Evolutionary conservation across 768 basidiomycete genomes (phyloP), one percentile per base, ranked within the genome.

Genomic region (Mycena filopes): DNA sequence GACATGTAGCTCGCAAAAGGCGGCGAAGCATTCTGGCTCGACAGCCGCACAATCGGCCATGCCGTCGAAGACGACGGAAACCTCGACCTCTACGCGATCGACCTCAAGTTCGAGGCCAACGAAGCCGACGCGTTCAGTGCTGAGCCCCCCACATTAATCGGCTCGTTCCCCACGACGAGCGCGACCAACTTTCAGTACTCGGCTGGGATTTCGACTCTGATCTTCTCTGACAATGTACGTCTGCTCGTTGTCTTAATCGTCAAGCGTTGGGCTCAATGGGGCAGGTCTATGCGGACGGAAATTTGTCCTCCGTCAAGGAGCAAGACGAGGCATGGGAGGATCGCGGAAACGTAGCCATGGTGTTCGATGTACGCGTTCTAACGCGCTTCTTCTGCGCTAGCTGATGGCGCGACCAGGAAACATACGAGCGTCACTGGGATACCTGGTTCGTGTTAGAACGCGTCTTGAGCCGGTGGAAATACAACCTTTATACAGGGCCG

Each of bases 21-120:
- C 11, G 93, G 92, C 23, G 89, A 92, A 47, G 83, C 84, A 2
- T 94, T 95, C 78, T 95, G 94, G 94, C 82, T 95, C 15, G 85
- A 88, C 54, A 77, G 83, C 2, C 83, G 86, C 46, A 92, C 90
- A n/a, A 75, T 95, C 63, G 92, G 83, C 1, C 89, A 92, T 58
- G 86, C 89, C 55, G 85, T 91, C 25, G 84, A 84, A 71, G 82
- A 80, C 6, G 81, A 84, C 29, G 86, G 85, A 53, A 80, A 82
- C 26, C 81, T 88, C 21, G 81, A 87, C 43, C 76, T 95, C 40
- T 90, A 89, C 72, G 83, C 87, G 10, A 76, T 91, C 54, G 81
- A 87, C 29, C 72, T 94, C 72, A 73, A 80, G 16, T 81, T 85
- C 70, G 74, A 80, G 16, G 74, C 78, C 15, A 70, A 49, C 29